Evolutionary conservation across 768 basidiomycete genomes (phyloP), one percentile per base, ranked within the genome.

Genomic region (Pisolithus albus): DNA sequence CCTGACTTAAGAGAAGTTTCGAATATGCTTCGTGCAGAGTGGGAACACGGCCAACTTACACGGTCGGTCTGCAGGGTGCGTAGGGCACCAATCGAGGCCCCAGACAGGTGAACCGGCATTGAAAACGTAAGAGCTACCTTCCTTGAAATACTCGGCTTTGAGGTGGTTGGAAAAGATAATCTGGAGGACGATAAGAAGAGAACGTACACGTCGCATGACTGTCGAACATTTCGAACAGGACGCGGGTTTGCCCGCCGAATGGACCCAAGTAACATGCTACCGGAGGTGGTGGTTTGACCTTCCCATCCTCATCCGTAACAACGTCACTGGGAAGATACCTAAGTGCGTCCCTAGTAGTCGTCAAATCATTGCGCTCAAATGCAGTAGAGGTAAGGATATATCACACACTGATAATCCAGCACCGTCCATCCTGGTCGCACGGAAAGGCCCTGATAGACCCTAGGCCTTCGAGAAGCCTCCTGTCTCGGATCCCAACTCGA

Each of bases 41-140:
- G 11, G 13, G 8, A 6, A 49, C 36, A 42, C n/a, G 38, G 36
- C 11, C 13, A 7, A 62, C 75, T 58, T 59, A 88, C 88, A 63
- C 45, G 69, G 55, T 37, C 81, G 75, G 46, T 83, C 82, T 34
- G 75, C 70, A 19, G 73, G 67, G 54, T 86, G 77, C 21, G 84
- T 81, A 3, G 96, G 95, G 65, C 92, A 93, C 94, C 94, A 98
- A 57, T 94, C 92, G 34, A 95, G 61, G 2, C 83, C 90, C 84
- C 88, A 91, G n/a, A 90, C 86, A 0, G 91, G 87, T 3, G 85
- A 88, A 6, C 96, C 96, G 0, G 88, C 86, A 55, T 86, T 89
- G 66, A 97, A 86, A 1, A 95, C 72, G 54, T 86, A 77, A 0
- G 86, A 76, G 26, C 75, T 72, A 56, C 79, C 83, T 37, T 76